Evolutionary conservation across 176 grass and related monocot genomes (phyloP).

Genomic region (Themeda triandra): DNA sequence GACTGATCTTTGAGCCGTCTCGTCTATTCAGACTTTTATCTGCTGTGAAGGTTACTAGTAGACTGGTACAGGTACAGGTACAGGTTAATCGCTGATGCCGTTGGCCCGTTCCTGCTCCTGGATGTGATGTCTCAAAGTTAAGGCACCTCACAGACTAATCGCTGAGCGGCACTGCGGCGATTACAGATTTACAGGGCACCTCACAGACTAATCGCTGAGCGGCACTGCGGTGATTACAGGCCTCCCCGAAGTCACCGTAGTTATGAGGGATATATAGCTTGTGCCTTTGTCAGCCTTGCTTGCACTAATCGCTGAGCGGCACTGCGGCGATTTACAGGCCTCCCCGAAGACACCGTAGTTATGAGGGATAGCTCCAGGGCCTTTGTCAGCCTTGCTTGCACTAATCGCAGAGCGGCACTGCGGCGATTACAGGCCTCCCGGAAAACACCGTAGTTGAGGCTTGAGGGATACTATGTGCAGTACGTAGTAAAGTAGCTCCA

Average conservation of each 20-base stretch:
- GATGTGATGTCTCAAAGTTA: slow-evolving; percentile 54
- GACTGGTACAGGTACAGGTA: too few relatives aligned
- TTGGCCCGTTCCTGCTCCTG: slow-evolving; percentile 15
- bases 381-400: slow-evolving; percentile 25
- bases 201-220: too few relatives aligned
- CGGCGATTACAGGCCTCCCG: too few relatives aligned
- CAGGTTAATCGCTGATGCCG: too few relatives aligned
- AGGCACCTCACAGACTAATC: slow-evolving; percentile 26
- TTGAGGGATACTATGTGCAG: too few relatives aligned
- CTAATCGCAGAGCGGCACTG: too few relatives aligned
- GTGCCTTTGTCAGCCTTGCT: slow-evolving; percentile 27
- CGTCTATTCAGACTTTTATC: not conserved
- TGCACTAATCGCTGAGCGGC: too few relatives aligned
- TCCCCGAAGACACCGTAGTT: slow-evolving; percentile 2
- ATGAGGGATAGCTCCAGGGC: slow-evolving; percentile 26
- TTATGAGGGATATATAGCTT: slow-evolving; percentile 31
- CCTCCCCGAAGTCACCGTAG: not conserved
- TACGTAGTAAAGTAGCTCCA: too few relatives aligned
- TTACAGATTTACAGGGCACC: not conserved
- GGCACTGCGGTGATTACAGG: not conserved
- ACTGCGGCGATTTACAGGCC: too few relatives aligned
- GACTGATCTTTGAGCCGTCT: not conserved
- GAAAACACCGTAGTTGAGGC: too few relatives aligned
- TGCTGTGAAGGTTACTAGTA: not conserved
- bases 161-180: slow-evolving; percentile 22